Evolutionary conservation across 805 yeast genomes (phyloP).

Genomic region (Danielozyma ontarioensis): DNA sequence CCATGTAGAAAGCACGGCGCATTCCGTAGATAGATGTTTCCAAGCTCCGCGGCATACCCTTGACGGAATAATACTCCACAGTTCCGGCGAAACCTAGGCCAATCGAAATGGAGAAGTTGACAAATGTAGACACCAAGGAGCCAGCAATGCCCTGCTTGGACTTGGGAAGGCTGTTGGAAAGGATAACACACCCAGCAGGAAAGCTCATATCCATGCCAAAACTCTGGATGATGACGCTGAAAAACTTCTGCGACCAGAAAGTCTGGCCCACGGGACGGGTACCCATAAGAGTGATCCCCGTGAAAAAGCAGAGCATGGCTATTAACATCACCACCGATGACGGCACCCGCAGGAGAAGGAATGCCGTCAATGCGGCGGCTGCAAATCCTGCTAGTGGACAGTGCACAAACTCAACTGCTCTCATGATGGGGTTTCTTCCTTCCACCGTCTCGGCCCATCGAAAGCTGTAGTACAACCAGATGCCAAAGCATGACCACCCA

Average conservation of each 20-base stretch:
- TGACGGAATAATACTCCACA: slow-evolving; percentile 24
- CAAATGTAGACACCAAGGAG: slow-evolving; percentile 12
- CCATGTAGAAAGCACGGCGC: slow-evolving; percentile 23
- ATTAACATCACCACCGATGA: slow-evolving; percentile 8
- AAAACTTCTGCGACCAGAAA: slow-evolving; percentile 14
- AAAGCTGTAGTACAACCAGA: slow-evolving; percentile 11
- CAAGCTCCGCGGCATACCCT: slow-evolving; percentile 7
- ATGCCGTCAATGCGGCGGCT: slow-evolving; percentile 8
- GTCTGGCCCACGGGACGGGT: slow-evolving; percentile 13
- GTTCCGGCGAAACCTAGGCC: slow-evolving; percentile 33
- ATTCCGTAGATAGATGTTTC: slow-evolving; percentile 17
- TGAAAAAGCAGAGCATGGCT: slow-evolving; percentile 8
- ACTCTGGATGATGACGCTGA: slow-evolving; percentile 7
- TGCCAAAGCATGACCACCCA: slow-evolving; percentile 16
- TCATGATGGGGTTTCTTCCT: slow-evolving; percentile 4
- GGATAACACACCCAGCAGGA: slow-evolving; percentile 12
- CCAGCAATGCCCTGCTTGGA: slow-evolving; percentile 14
- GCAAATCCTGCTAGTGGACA: slow-evolving; percentile 6
- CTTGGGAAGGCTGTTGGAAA: slow-evolving; percentile 8
- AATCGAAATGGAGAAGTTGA: slow-evolving; percentile 20
- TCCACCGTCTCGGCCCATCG: slow-evolving; percentile 11
- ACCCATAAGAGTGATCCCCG: slow-evolving; percentile 9
- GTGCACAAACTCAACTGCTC: slow-evolving; percentile 17
- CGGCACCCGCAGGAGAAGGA: slow-evolving; percentile 5
- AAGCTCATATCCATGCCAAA: slow-evolving; percentile 16